phyloP scores from a whole-genome alignment of 805 yeast species.

The Cyberlindnera meyerae region DNA sequence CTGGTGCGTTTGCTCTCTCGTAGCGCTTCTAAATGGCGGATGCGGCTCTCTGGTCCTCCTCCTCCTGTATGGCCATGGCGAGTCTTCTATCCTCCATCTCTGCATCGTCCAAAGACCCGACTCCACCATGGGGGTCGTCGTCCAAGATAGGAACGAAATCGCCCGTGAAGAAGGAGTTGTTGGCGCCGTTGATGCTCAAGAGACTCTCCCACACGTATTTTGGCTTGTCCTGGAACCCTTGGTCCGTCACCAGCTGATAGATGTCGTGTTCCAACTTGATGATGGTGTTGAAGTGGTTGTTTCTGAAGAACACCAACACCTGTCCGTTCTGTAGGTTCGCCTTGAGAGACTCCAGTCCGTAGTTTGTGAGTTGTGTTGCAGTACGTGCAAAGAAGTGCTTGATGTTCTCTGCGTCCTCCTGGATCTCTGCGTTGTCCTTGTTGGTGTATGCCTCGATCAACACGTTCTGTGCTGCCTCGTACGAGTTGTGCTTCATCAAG shows the following conservation, averaged over 20 bases:
- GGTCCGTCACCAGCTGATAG: constrained; percentile 69
- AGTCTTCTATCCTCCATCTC: constrained; percentile 38
- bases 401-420: constrained; percentile 32
- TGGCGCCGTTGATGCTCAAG: constrained; percentile 58
- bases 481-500: constrained; percentile 40
- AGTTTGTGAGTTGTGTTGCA: constrained; percentile 69
- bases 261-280: constrained; percentile 44
- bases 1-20: too few relatives aligned
- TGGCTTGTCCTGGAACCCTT: constrained; percentile 44
- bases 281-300: constrained; percentile 82
- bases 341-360: constrained; percentile 52
- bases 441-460: constrained; percentile 40
- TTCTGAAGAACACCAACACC: constrained; percentile 73
- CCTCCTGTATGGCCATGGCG: constrained; percentile 44
- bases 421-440: constrained; percentile 23
- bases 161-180: constrained; percentile 69
- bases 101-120: constrained; percentile 10
- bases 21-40: constrained; percentile 36
- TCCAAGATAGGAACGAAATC: constrained; percentile 43
- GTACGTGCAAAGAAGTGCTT: constrained; percentile 53
- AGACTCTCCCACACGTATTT: constrained; percentile 82
- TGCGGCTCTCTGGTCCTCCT: constrained; percentile 53
- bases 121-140: constrained; percentile 20
- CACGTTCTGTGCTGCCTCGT: constrained; percentile 56
- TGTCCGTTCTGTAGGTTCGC: constrained; percentile 45